Evolutionary conservation across 441 rosid species (phyloP), one percentile per base, ranked within the genome.

Genomic region (Euphorbia schlechtendalii): DNA sequence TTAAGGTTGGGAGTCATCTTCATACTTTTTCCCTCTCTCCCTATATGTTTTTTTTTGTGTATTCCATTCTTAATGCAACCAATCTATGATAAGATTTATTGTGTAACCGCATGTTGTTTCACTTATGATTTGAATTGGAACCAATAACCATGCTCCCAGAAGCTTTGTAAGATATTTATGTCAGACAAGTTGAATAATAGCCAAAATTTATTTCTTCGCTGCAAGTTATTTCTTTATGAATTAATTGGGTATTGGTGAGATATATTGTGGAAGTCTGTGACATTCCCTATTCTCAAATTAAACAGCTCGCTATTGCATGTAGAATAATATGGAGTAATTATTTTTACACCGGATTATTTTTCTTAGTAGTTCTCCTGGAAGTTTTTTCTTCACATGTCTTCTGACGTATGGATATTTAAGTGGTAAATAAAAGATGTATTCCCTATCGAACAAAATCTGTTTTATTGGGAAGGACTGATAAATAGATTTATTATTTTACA

Each of bases 1-100:
- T 94, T 76, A 94, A 94, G 99, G 99, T 93, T 63, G 64, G 25
- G 32, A 68, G 34, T 65, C 48, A 24, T 68, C 14, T 48, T 61
- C 64, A 63, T 52, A 69, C 58, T 66, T 57, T 21, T 51, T 58
- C 5, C 45, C 15, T 4, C 11, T 5, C 65, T 1, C 64, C 56
- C 1, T 3, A 59, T 51, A n/a, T 36, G 45, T 46, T n/a, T 43
- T 17, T 34, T 1, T 45, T 12, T 45, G 43, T 24, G 5, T 1
- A 24, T 22, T 46, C 51, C 13, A 51, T 18, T 51, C 8, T 18
- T 28, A 8, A 5, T 7, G 13, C 59, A 41, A 8, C 59, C 20
- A 24, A 43, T 32, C 45, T 57, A 28, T 41, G 46, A 41, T 41
- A 41, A 41, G n/a, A 15, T 34, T 48, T 48, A 46, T 34, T 43